These are phyloP conservation scores for Tylopilus rubrobrunneus DNA, from an alignment of 768 basidiomycete species.

Conservation along the genomic window DNA sequence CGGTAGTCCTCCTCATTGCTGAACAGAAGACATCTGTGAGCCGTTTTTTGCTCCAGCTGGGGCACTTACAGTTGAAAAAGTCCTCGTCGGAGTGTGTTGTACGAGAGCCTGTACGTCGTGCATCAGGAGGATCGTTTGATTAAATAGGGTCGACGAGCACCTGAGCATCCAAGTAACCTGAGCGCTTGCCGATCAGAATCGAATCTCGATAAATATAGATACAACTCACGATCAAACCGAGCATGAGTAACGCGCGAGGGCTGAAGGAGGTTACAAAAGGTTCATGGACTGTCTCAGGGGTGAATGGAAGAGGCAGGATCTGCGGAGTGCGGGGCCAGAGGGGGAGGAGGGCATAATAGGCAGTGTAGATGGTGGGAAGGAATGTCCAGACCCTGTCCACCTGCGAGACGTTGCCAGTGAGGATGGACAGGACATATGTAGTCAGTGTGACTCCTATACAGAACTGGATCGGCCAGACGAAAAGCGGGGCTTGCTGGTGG, in stretches of 20 bases:
- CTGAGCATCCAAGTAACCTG: conserved; percentile 60
- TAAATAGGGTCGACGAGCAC: conserved; percentile 24
- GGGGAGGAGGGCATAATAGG: conserved; percentile 78
- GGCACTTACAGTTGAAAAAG: conserved; percentile 63
- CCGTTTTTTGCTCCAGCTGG: not conserved
- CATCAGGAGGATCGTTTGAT: conserved; percentile 26
- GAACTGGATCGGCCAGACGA: conserved; percentile 63
- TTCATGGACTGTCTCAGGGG: conserved; percentile 42
- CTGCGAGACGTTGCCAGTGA: conserved; percentile 80
- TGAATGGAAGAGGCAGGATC: conserved; percentile 48
- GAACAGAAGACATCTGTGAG: not conserved
- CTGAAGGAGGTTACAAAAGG: conserved; percentile 46
- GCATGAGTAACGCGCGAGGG: conserved; percentile 72
- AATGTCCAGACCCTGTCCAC: conserved; percentile 84
- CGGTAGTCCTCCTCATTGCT: conserved; percentile 90
- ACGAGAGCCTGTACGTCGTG: conserved; percentile 49
- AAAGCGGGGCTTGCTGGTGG: conserved; percentile 28
- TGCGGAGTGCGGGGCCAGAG: conserved; percentile 40
- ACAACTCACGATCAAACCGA: conserved; percentile 53
- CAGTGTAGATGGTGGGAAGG: conserved; percentile 76
- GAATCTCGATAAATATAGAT: not conserved
- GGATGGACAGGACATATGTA: conserved; percentile 57
- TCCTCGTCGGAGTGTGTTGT: conserved; percentile 83
- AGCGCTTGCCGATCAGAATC: not conserved
- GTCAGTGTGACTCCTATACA: conserved; percentile 44